These are phyloP conservation scores for Kazachstania africana DNA, from an alignment of 805 yeast species.

Conservation along the genomic window DNA sequence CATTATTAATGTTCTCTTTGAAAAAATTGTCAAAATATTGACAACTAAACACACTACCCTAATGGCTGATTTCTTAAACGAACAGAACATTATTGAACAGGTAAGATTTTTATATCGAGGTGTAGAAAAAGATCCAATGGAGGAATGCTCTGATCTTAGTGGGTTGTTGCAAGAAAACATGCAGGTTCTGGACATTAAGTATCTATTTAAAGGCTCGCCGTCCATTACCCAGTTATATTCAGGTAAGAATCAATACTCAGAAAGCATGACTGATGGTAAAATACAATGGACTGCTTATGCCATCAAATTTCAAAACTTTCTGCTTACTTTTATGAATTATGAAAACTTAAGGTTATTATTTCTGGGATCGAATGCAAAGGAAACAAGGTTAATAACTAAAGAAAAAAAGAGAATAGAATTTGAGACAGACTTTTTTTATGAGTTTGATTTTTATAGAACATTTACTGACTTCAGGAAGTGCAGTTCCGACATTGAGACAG, in stretches of 20 bases:
- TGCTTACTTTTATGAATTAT: slow-evolving; percentile 19
- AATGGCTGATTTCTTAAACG: slow-evolving; percentile 34
- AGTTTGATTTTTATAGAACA: slow-evolving; percentile 29
- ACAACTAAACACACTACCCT: slow-evolving; percentile 10
- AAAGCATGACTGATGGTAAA: slow-evolving; percentile 15
- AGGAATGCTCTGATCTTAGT: slow-evolving; percentile 34
- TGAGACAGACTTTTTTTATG: slow-evolving; percentile 31
- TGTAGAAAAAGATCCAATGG: slow-evolving; percentile 29
- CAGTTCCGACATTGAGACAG: neutral
- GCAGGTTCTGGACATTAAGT: slow-evolving; percentile 21
- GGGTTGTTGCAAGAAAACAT: slow-evolving; percentile 32
- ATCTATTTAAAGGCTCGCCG: slow-evolving; percentile 34
- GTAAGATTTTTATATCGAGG: slow-evolving; percentile 36
- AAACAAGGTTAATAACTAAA: slow-evolving; percentile 4
- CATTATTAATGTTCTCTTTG: slow-evolving; percentile 29
- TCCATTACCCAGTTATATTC: slow-evolving; percentile 16
- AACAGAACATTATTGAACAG: slow-evolving; percentile 35
- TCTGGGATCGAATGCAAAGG: slow-evolving; percentile 19
- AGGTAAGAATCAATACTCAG: slow-evolving; percentile 1
- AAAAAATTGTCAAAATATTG: slow-evolving; percentile 9
- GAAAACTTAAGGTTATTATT: slow-evolving; percentile 28
- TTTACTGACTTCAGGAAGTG: slow-evolving; percentile 3
- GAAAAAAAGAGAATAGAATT: neutral
- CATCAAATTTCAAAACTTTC: slow-evolving; percentile 24
- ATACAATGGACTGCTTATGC: slow-evolving; percentile 36